Percentiles rank a stretch among this genome's conserved stretches.
Conservation (phyloP, 257 asterid genomes). For the Solanum etuberosum region DNA sequence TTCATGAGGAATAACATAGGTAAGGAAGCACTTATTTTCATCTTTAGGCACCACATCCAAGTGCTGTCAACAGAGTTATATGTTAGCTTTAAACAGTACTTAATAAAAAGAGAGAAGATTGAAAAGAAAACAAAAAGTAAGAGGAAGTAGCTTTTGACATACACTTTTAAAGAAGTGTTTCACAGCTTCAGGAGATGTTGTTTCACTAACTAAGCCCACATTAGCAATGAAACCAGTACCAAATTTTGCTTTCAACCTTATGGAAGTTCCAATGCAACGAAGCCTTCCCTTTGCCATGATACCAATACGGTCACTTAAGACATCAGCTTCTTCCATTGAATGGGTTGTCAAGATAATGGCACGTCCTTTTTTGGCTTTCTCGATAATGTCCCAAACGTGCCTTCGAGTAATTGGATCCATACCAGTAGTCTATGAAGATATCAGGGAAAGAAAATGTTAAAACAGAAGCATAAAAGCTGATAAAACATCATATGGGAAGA, state of each 20-base stretch:
- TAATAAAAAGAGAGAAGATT: background rate
- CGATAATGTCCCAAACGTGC: conserved; percentile 91
- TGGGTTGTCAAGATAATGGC: conserved; percentile 85
- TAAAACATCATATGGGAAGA: background rate
- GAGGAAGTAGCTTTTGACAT: conserved; percentile 14
- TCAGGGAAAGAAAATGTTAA: background rate
- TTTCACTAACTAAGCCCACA: conserved; percentile 48
- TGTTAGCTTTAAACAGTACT: background rate
- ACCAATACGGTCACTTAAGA: conserved; percentile 79
- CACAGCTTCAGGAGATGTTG: conserved; percentile 42
- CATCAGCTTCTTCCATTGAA: conserved; percentile 97
- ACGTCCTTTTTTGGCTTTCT: conserved; percentile 79
- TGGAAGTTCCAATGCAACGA: conserved; percentile 93
- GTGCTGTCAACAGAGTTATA: conserved; percentile 27
- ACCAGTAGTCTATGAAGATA: conserved; percentile 63
- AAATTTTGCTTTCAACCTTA: conserved; percentile 73
- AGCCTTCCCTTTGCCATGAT: conserved; percentile 98
- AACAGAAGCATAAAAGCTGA: background rate
- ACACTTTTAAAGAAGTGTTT: conserved; percentile 70
- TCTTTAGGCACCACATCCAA: conserved; percentile 68
- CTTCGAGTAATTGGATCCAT: conserved; percentile 93
- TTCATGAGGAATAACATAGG: conserved; percentile 81
- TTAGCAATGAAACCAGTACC: conserved; percentile 85
- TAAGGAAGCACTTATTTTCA: conserved; percentile 63
- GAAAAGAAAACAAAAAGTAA: background rate